Conservation (phyloP, 2,329 filamentous ascomycete genomes). For the Colletotrichum truncatum region DNA sequence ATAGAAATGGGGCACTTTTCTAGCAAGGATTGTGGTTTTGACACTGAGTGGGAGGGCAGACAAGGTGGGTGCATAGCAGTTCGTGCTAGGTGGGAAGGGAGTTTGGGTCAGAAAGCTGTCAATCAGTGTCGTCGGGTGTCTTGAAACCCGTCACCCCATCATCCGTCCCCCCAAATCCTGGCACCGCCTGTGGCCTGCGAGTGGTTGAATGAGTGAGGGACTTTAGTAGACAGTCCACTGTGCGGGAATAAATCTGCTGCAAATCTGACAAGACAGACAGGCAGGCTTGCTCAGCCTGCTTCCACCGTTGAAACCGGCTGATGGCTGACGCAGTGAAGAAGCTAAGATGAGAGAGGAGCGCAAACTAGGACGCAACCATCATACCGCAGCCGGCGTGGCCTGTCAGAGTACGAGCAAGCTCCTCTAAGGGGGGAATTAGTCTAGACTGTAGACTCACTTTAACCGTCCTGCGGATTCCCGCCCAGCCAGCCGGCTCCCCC, state of each 20-base stretch:
- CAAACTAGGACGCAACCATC: neutral
- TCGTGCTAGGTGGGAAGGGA: no score
- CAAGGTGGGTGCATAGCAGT: neutral
- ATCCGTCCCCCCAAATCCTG: neutral
- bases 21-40: neutral
- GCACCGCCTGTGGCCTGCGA: neutral
- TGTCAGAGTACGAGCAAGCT: neutral
- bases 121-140: constrained; percentile 4
- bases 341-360: neutral
- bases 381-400: neutral
- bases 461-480: neutral
- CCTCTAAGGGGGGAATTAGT: neutral
- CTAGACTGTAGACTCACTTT: no score
- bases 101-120: no score
- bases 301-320: neutral
- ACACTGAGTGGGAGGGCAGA: neutral
- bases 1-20: constrained; percentile 2
- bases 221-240: neutral
- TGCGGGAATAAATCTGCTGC: constrained; percentile 10
- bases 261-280: no score
- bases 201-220: neutral
- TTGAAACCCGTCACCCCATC: constrained; percentile 4
- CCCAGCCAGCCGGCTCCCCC: neutral
- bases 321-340: neutral
- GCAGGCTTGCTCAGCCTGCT: no score